Base-by-base conservation (phyloP, 139 green algal genomes). In the Chlorella sp. region DNA sequence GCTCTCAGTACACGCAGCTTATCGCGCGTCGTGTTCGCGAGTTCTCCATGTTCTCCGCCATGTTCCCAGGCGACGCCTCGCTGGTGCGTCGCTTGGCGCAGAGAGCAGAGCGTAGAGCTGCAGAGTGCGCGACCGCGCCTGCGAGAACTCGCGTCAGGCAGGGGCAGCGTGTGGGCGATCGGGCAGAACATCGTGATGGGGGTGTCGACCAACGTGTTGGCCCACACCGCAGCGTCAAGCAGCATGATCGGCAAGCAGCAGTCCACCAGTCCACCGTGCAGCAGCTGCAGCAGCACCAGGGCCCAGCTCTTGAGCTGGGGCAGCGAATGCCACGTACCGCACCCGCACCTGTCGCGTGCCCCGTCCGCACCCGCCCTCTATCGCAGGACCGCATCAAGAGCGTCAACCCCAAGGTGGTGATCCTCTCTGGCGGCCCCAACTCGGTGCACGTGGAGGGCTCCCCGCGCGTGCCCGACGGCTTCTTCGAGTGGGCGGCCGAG, bases 1-100 rank as follows among this genome's bases (percentile, higher is more conserved):
- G 95, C 23, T 96, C 87, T 1, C 95, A 98, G 76, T 99, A 99
- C 81, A 98, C 93, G 0, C 95, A 99, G 83, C 89, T 99, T 0
- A 99, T 99, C 73, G 88, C 91, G 0, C 81, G 96, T 33, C 83
- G 95, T 0, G 82, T 99, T 23, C 84, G 96, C 60, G 96, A 99
- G 76, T 82, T 96, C 17, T 80, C 84, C 17, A 88, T 98, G 31
- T 93, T 93, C 60, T 97, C 94, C 1, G 81, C 96, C 70, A 84
- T 98, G 33, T 75, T 98, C 31, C 93, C 96, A 42, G 95, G 91
- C 2, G 95, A 98, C 66, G 88, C 84, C 31, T 76, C 68, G 0
- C 69, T 96, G 86, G 92, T 97, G 27, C 22, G 55, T 55, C 10
- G n/a, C n/a, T n/a, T n/a, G n/a, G n/a, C n/a, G n/a, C n/a, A n/a